These are phyloP conservation scores for Plectosphaerella plurivora DNA, from an alignment of 2,329 filamentous ascomycete species.

Conservation along the genomic window DNA sequence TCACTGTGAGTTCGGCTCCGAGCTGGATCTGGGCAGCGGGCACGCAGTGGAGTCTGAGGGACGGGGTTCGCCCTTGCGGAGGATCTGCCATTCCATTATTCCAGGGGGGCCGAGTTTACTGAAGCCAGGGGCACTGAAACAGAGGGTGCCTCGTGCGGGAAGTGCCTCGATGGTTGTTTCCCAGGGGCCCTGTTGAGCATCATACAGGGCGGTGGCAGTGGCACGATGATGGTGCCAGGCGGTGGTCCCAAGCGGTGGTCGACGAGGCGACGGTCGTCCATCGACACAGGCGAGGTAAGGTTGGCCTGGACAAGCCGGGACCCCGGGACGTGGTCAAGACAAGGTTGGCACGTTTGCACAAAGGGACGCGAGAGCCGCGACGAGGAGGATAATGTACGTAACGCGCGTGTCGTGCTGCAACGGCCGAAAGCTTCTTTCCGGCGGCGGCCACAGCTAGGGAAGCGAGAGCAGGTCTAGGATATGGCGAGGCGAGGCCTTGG, in stretches of 20 bases:
- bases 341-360: not conserved
- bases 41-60: not conserved
- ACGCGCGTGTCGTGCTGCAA: not conserved
- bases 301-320: not conserved
- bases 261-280: not conserved
- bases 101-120: not conserved
- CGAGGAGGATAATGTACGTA: not conserved
- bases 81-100: too few species aligned
- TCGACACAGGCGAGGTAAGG: not conserved
- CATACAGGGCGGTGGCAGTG: not conserved
- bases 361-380: not conserved
- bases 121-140: not conserved
- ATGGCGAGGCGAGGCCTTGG: too few species aligned
- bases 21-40: not conserved
- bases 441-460: too few species aligned
- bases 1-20: not conserved
- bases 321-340: not conserved
- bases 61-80: not conserved
- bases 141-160: not conserved
- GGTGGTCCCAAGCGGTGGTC: not conserved
- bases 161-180: too few species aligned
- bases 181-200: not conserved
- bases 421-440: too few species aligned
- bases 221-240: not conserved
- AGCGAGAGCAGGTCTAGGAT: too few species aligned